Evolutionary conservation across 1,284 basidiomycete species (phyloP), one percentile per base, ranked within the genome.

Genomic region (Cryptococcus neoformans): DNA sequence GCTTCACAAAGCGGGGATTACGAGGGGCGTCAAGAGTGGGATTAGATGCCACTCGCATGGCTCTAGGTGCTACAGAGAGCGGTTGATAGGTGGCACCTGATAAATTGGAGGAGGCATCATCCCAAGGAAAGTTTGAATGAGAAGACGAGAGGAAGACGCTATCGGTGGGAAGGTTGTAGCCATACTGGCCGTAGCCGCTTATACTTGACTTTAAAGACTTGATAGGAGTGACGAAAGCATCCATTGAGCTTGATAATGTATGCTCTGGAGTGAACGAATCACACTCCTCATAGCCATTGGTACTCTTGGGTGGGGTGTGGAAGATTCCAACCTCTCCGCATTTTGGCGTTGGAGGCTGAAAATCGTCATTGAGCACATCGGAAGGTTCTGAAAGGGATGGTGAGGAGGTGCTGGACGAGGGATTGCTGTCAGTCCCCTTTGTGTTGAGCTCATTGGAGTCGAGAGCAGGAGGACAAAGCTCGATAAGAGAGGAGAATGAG

Each of bases 401-500:
- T 40, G 66, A 59, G 34, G 60, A 55, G 28, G 58, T 41, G 40
- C 64, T 62, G 11, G 66, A 65, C 10, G 51, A 47, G 4, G 59
- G 52, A 42, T 57, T 56, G 12, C 53, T 44, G 28, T 47, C 49
- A n/a, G 51, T 49, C 51, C 44, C 41, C 49, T 55, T 59, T 8
- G 47, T 16, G 42, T 58, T 55, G 36, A 51, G 42, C 12, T 49
- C 41, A 28, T 28, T 8, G 45, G 6, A 12, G 17, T 44, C 35
- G 16, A 46, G n/a, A 21, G 55, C 48, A 8, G 52, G 53, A 17
- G 53, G 51, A 14, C 57, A 49, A 37, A 57, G 49, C n/a, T 68
- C 56, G 58, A 66, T 63, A 46, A 73, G 66, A 12, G 70, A 69
- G 36, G 68, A 64, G 60, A 73, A 73, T 28, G 70, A 67, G 46